phyloP scores from a whole-genome alignment of 441 rosid genomes.

The Populus hybrid region DNA sequence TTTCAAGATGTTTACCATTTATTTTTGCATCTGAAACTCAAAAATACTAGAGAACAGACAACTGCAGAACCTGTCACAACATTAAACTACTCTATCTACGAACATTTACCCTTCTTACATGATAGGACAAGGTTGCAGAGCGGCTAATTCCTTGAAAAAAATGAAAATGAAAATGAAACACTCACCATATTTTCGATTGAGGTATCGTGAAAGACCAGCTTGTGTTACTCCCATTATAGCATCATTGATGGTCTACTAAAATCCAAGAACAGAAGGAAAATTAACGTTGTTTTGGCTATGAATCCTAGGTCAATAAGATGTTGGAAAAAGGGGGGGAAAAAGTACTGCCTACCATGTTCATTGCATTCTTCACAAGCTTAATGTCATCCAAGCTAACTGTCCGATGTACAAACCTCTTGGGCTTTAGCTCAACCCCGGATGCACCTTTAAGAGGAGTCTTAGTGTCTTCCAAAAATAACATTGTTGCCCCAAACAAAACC shows the following conservation, averaged over 20 bases:
- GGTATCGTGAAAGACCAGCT: conserved; percentile 67
- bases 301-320: background rate
- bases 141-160: conserved; percentile 4
- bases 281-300: background rate
- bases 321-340: background rate
- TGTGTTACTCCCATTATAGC: conserved; percentile 70
- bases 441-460: conserved; percentile 22
- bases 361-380: conserved; percentile 36
- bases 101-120: background rate
- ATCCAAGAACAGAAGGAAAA: background rate
- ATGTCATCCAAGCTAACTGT: conserved; percentile 37
- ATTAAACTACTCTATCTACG: background rate
- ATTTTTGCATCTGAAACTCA: background rate
- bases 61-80: background rate
- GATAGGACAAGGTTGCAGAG: background rate
- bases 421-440: conserved; percentile 13
- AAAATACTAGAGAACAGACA: background rate
- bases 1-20: background rate
- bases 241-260: conserved; percentile 65
- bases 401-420: conserved; percentile 28
- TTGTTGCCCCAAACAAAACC: conserved; percentile 20
- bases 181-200: conserved; percentile 52
- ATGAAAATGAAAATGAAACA: background rate
- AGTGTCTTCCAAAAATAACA: background rate
- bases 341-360: conserved; percentile 23